Evolutionary conservation across 2,329 filamentous ascomycete species (phyloP), one percentile per base, ranked within the genome.

Genomic region (Aspergillus nomiae): DNA sequence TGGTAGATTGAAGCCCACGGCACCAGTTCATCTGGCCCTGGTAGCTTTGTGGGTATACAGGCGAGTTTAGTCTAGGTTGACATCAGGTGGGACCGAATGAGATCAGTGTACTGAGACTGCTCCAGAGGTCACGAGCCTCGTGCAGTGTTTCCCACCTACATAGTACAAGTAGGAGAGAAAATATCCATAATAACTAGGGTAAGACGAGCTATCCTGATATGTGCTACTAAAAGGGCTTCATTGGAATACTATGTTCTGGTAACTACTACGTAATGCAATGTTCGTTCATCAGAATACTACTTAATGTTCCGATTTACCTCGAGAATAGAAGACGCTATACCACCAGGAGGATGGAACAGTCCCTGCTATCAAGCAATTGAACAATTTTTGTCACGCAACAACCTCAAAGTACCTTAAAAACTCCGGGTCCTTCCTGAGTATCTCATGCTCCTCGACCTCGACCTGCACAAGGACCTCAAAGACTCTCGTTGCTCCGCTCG

Each of bases 381-480:
- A 8, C 43, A 46, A 26, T n/a, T 3, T 7, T 7, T 16, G 21
- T 65, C 55, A 67, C 11, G 41, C 61, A 60, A 69, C 58, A 63
- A 58, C 43, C 61, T 70, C 60, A 38, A 71, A 71, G 62, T 66
- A 67, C 14, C 50, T 67, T 30, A 63, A 64, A 55, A 72, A 70
- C 2, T 65, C 59, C 3, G 41, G 46, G 56, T 71, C 68, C 28
- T 56, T 51, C 34, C 56, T 45, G 14, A 72, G 14, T 43, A 65
- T 21, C 26, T 66, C 64, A 53, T 67, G 57, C 48, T 68, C 68
- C 21, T 65, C 50, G 6, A 55, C 46, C 16, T 59, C 55, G 8
- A 68, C 43, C 48, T 70, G 68, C 34, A 70, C 59, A 57, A 67
- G 38, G 30, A 70, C 36, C 12, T 72, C 70, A 62, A 65, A 70